Evolutionary conservation across 2,329 filamentous ascomycete genomes (phyloP), one percentile per base, ranked within the genome.

Genomic region (Alternaria solani): DNA sequence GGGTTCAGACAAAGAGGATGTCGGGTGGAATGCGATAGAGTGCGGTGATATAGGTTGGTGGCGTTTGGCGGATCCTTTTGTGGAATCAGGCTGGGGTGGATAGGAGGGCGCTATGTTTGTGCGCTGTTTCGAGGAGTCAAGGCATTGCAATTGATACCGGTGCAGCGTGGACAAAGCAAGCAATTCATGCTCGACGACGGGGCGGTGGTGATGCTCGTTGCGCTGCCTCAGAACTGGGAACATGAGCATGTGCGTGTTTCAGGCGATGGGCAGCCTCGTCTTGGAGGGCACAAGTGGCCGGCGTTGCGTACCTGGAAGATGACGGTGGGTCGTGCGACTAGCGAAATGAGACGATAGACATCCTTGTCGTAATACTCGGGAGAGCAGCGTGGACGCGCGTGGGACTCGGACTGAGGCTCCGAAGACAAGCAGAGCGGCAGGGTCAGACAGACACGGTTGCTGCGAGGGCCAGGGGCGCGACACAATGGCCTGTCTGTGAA

Each of bases 261-360:
- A 62, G 39, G 39, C 20, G 14, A 25, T 16, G 3, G 3, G 56
- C 46, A 47, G 55, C 2, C 3, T 46, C 36, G 55, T 49, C 28
- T 57, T 53, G 41, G 44, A 30, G 53, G 54, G 32, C 25, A 30
- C 41, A 18, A 32, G 11, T 18, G 28, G 39, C 23, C 25, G 25
- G 41, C 23, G 16, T 26, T 41, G 25, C 30, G 56, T 54, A 51
- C 53, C 46, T 57, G 47, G 46, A 34, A 43, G 41, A 48, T 60
- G 42, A 30, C 14, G 23, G 26, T 38, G 38, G 44, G 54, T 25
- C 55, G 49, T 55, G 59, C 55, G 25, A 7, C 20, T 55, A 55
- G 46, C 51, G 59, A 62, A 46, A 62, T 62, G 59, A 62, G 59
- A 59, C 47, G 48, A 51, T 54, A 34, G 30, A 30, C 20, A 53